These are phyloP conservation scores for Xylariaceae sp. DNA, from an alignment of 2,329 filamentous ascomycete genomes.

Conservation along the genomic window DNA sequence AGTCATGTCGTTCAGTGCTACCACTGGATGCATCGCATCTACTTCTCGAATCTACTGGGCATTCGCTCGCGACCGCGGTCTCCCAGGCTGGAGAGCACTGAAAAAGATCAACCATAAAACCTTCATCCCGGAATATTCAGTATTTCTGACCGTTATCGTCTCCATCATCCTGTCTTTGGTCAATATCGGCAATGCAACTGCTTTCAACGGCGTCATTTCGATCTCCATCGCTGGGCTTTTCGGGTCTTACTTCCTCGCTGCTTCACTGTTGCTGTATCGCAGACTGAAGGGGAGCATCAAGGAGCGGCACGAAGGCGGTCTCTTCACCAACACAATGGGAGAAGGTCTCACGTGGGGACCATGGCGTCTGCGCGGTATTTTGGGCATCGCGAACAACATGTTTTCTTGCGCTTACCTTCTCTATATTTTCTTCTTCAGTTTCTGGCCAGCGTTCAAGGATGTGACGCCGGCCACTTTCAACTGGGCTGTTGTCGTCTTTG, in stretches of 20 bases:
- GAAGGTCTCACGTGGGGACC: slow-evolving; percentile 20
- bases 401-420: slow-evolving; percentile 20
- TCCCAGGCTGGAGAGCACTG: slow-evolving; percentile 20
- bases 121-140: slow-evolving; percentile 19
- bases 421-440: slow-evolving; percentile 25
- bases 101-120: slow-evolving; percentile 20
- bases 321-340: slow-evolving; percentile 17
- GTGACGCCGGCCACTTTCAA: slow-evolving; percentile 24
- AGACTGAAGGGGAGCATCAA: slow-evolving; percentile 19
- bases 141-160: slow-evolving; percentile 17
- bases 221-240: slow-evolving; percentile 23
- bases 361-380: slow-evolving; percentile 18
- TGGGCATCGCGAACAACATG: slow-evolving; percentile 21
- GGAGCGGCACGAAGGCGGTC: slow-evolving; percentile 10
- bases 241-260: slow-evolving; percentile 21
- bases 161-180: slow-evolving; percentile 21
- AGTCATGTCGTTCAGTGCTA: slow-evolving; percentile 44
- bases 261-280: slow-evolving; percentile 15
- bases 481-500: slow-evolving; percentile 21
- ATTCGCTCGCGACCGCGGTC: slow-evolving; percentile 33
- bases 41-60: slow-evolving; percentile 56
- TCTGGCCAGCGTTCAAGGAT: slow-evolving; percentile 19
- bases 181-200: slow-evolving; percentile 20
- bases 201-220: slow-evolving; percentile 24
- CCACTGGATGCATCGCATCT: slow-evolving; percentile 52